phyloP scores from a whole-genome alignment of 768 basidiomycete genomes.

The Mycena haematopus region DNA sequence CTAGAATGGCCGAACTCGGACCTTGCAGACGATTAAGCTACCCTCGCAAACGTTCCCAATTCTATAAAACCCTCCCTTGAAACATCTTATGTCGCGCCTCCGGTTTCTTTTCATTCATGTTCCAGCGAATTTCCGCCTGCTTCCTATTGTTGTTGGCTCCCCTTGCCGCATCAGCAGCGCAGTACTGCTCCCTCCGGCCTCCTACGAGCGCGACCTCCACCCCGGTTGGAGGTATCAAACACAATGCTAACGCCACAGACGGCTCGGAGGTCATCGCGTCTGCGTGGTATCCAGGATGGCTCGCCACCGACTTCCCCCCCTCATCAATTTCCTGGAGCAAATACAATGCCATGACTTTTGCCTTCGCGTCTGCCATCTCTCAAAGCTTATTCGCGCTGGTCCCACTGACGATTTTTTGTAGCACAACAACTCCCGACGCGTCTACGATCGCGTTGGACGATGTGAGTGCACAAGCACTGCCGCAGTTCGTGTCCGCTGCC shows the following conservation, averaged over 20 bases:
- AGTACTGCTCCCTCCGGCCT: conserved; percentile 16
- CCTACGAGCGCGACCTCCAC: neutral
- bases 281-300: conserved; percentile 59
- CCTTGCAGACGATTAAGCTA: neutral
- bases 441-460: conserved; percentile 40
- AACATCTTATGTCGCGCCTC: neutral
- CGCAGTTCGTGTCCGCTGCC: conserved; percentile 59
- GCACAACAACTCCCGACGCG: conserved; percentile 43
- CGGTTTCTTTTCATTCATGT: conserved; percentile 1
- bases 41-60: conserved; percentile 20
- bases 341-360: conserved; percentile 62
- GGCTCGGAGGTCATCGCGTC: conserved; percentile 32
- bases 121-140: neutral
- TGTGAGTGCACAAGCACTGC: conserved; percentile 55
- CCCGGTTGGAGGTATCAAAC: conserved; percentile 5
- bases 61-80: conserved; percentile 10
- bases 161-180: conserved; percentile 8
- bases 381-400: conserved; percentile 1
- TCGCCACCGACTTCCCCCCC: conserved; percentile 48
- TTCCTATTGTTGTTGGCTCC: neutral
- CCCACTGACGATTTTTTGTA: conserved; percentile 9
- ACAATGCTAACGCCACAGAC: conserved; percentile 4
- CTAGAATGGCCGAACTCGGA: conserved; percentile 9
- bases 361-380: conserved; percentile 59
- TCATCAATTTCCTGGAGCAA: conserved; percentile 55